Evolutionary conservation across 192 early-diverging fungal genomes (phyloP), one percentile per base, ranked within the genome.

Genomic region (Chytriomyces confervae): DNA sequence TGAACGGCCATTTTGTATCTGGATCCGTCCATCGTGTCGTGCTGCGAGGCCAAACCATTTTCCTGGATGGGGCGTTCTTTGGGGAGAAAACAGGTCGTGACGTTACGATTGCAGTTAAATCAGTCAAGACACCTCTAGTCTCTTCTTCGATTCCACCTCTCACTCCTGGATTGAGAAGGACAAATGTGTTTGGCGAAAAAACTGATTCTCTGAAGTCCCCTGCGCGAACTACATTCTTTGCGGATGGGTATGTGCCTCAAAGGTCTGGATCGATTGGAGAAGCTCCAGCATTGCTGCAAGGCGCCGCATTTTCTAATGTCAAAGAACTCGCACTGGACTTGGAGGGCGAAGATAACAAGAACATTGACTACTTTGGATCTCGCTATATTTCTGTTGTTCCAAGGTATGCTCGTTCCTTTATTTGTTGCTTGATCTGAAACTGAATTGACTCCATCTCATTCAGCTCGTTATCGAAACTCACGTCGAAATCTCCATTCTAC

Each of bases 21-120:
- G 96, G 94, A 10, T 90, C 85, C 49, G 92, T 98, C 5, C 92
- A 93, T 77, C 95, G 97, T 61, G 95, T 98, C 50, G 95, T 99
- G 23, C 77, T 97, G 67, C 91, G 91, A 46, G 95, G 95, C 62
- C 85, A 87, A 71, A 97, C 95, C 7, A 80, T 95, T 18, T 95
- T 89, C 83, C 89, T 98, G 72, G 96, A 99, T 82, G 96, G 95
- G 47, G 79, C 76, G 29, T 81, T 89, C 77, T 89, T 89, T 64
- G 83, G 80, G 11, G 87, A 78, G 16, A 75, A 80, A 3, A 63
- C 84, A 9, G 89, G 86, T 46, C 66, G 78, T 29, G 88, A 91
- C 73, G 80, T 92, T 47, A 82, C 88, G n/a, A 83, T 82, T 9
- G 81, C 84, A 3, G 86, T 88, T 11, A 78, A 85, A 63, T 78